phyloP scores from a whole-genome alignment of 1,284 basidiomycete species.

The Cystobasidiaceae sp. region DNA sequence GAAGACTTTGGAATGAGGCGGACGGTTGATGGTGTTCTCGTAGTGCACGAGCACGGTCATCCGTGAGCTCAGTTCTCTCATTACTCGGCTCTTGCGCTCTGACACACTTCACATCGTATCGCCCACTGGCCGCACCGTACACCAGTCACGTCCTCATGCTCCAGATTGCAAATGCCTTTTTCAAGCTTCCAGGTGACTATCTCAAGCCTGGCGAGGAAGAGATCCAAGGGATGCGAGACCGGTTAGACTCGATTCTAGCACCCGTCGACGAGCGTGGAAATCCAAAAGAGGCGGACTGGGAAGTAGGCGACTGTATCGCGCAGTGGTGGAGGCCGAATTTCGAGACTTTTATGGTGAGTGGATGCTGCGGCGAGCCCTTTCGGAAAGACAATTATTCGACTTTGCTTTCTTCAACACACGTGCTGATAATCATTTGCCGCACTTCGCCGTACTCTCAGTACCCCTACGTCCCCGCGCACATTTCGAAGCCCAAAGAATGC shows the following conservation, averaged over 20 bases:
- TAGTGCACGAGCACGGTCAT: slow-evolving; percentile 65
- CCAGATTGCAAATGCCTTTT: slow-evolving; percentile 97
- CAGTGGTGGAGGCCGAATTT: slow-evolving; percentile 98
- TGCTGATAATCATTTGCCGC: not conserved
- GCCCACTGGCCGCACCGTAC: slow-evolving; percentile 58
- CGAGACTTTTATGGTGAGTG: slow-evolving; percentile 89
- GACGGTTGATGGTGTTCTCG: slow-evolving; percentile 74
- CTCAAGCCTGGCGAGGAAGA: slow-evolving; percentile 93
- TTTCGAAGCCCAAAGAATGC: slow-evolving; percentile 95
- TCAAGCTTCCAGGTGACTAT: slow-evolving; percentile 99
- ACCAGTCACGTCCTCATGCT: slow-evolving; percentile 88
- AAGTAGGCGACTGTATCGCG: slow-evolving; percentile 86
- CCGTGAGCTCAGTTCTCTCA: slow-evolving; percentile 24
- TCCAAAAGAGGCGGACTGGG: slow-evolving; percentile 61
- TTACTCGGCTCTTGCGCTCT: not conserved
- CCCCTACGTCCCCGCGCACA: slow-evolving; percentile 92
- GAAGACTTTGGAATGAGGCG: slow-evolving; percentile 67
- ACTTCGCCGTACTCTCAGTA: slow-evolving; percentile 57
- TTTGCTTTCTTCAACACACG: not conserved
- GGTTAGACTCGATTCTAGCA: slow-evolving; percentile 81
- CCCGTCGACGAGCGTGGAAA: slow-evolving; percentile 51
- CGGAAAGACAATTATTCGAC: not conserved
- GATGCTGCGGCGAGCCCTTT: not conserved
- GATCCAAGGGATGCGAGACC: slow-evolving; percentile 75
- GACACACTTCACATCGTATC: not conserved